Conservation (phyloP, 495 filamentous ascomycete species). For the Neurospora sublineolata region DNA sequence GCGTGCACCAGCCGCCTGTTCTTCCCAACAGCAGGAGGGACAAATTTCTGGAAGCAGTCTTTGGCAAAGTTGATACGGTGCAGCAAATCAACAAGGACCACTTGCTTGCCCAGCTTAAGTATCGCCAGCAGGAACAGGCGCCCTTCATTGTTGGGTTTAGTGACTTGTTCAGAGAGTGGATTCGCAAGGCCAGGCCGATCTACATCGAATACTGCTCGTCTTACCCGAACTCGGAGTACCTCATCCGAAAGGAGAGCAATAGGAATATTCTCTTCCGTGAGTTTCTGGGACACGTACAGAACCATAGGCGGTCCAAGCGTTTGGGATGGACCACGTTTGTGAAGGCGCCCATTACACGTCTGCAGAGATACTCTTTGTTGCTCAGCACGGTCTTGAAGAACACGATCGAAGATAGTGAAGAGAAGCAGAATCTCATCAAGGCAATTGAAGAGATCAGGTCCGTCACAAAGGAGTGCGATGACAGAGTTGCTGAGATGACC, state of each 20-base stretch:
- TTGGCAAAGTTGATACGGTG: conserved; percentile 81
- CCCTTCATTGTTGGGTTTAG: conserved; percentile 91
- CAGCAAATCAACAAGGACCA: conserved; percentile 89
- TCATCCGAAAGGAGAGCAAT: conserved; percentile 74
- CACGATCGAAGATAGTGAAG: conserved; percentile 73
- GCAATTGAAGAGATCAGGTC: conserved; percentile 93
- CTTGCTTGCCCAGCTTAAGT: conserved; percentile 91
- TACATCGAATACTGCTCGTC: conserved; percentile 89
- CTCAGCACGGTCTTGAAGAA: conserved; percentile 74
- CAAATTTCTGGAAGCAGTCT: conserved; percentile 74
- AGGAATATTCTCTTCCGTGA: conserved; percentile 76
- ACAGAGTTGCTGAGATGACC: conserved; percentile 84
- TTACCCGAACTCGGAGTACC: conserved; percentile 72
- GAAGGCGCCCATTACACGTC: conserved; percentile 81
- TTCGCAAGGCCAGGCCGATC: conserved; percentile 76
- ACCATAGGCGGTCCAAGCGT: conserved; percentile 71
- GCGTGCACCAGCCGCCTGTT: conserved; percentile 62
- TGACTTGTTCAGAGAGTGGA: conserved; percentile 98
- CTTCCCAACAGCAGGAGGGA: conserved; percentile 61
- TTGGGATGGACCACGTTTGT: conserved; percentile 91
- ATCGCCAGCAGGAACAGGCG: conserved; percentile 92
- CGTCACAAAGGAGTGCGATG: conserved; percentile 87
- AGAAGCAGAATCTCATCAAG: conserved; percentile 72
- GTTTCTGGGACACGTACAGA: conserved; percentile 69
- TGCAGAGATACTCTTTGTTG: conserved; percentile 83